phyloP scores from a whole-genome alignment of 2,329 filamentous ascomycete species.

The Waltergamsia citrina region DNA sequence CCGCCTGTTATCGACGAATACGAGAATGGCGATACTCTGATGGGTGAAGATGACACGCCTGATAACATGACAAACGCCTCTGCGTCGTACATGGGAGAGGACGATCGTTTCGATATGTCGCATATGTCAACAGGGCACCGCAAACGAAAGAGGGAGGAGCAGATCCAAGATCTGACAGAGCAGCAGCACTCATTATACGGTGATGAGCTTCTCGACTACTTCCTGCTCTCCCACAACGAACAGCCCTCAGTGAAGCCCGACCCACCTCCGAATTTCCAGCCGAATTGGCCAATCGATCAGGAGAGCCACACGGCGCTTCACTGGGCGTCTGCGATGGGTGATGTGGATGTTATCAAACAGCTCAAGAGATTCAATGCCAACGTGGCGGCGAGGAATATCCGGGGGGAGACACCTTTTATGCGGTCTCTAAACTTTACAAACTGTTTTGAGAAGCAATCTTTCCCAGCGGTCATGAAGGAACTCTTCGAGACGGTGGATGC shows the following conservation, averaged over 20 bases:
- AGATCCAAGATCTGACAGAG: slow-evolving; percentile 55
- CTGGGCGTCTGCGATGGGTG: slow-evolving; percentile 97
- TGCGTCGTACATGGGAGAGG: slow-evolving; percentile 76
- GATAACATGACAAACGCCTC: slow-evolving; percentile 78
- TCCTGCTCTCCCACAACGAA: slow-evolving; percentile 69
- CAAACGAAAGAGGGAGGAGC: slow-evolving; percentile 70
- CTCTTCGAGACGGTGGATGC: slow-evolving; percentile 73
- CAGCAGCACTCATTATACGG: slow-evolving; percentile 86
- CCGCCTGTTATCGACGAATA: slow-evolving; percentile 43
- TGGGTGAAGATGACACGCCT: slow-evolving; percentile 71
- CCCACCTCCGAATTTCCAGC: slow-evolving; percentile 77
- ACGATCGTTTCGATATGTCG: slow-evolving; percentile 64
- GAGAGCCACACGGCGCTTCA: slow-evolving; percentile 89
- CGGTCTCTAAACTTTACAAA: slow-evolving; percentile 94
- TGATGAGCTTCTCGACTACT: slow-evolving; percentile 92
- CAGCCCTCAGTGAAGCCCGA: slow-evolving; percentile 63
- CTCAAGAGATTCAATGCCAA: slow-evolving; percentile 73
- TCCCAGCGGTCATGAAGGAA: slow-evolving; percentile 74
- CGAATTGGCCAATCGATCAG: slow-evolving; percentile 87
- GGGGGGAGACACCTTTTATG: slow-evolving; percentile 88
- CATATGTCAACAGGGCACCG: slow-evolving; percentile 50
- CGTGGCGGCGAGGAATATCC: slow-evolving; percentile 58
- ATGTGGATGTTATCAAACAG: slow-evolving; percentile 83
- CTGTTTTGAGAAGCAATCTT: slow-evolving; percentile 88
- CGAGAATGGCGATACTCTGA: slow-evolving; percentile 50